phyloP scores from a whole-genome alignment of 768 basidiomycete genomes.

The Lactarius hengduanensis region DNA sequence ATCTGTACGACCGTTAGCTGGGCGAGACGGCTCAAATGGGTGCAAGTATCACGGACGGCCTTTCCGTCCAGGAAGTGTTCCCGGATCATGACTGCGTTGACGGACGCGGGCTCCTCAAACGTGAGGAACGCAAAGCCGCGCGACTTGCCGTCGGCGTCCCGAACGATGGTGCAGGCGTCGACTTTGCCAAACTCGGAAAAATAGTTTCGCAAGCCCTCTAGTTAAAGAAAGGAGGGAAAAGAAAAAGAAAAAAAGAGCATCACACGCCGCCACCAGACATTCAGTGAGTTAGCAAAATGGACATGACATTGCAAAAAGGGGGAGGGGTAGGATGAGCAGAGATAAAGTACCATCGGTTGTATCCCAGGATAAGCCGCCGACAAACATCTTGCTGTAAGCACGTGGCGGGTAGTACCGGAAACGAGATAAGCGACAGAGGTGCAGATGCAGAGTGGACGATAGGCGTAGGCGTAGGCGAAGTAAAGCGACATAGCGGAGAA shows the following conservation, averaged over 20 bases:
- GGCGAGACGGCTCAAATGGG: slow-evolving; percentile 4
- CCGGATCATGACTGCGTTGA: slow-evolving; percentile 93
- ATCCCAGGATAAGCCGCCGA: slow-evolving; percentile 99
- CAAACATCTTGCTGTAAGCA: slow-evolving; percentile 94
- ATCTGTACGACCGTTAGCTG: slow-evolving; percentile 53
- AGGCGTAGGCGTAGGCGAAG: slow-evolving; percentile 22
- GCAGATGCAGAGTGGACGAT: slow-evolving; percentile 26
- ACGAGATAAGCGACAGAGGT: slow-evolving; percentile 25
- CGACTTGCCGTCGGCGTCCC: slow-evolving; percentile 90
- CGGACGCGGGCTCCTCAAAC: slow-evolving; percentile 88
- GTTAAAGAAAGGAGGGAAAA: neutral
- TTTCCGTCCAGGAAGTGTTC: slow-evolving; percentile 97
- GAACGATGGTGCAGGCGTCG: slow-evolving; percentile 98
- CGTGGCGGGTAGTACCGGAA: slow-evolving; percentile 25
- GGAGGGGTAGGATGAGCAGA: slow-evolving; percentile 35
- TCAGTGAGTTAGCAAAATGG: slow-evolving; percentile 45
- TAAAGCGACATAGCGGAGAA: slow-evolving; percentile 28
- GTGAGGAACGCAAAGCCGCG: slow-evolving; percentile 98
- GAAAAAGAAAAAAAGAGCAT: slow-evolving; percentile 7
- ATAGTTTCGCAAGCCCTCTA: slow-evolving; percentile 80
- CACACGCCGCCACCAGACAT: slow-evolving; percentile 35
- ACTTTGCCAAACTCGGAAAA: slow-evolving; percentile 96
- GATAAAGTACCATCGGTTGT: slow-evolving; percentile 88
- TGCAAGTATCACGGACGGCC: slow-evolving; percentile 62
- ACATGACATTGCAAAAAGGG: slow-evolving; percentile 32